Evolutionary conservation across 345 rosid species (phyloP).

Genomic region (Xanthoceras sorbifolium): DNA sequence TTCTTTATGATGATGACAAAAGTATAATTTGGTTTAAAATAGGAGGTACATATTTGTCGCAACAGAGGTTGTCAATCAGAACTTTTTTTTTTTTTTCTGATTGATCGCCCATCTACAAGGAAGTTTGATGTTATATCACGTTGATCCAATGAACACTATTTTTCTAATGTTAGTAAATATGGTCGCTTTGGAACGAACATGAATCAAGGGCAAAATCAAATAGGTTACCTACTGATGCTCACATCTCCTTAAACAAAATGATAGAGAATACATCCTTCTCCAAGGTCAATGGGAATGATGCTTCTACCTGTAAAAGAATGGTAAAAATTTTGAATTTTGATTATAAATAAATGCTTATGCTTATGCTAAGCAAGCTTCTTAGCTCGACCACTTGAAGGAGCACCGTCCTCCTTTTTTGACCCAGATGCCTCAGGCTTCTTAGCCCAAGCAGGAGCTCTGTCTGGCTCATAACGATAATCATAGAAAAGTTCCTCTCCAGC

Average conservation of each 20-base stretch:
- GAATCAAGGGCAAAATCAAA: conserved; percentile 23
- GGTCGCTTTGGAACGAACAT: conserved; percentile 20
- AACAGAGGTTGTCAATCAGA: neutral
- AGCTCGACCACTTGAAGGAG: conserved; percentile 83
- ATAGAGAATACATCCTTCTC: conserved; percentile 26
- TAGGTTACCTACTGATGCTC: conserved; percentile 34
- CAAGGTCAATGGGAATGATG: conserved; percentile 33
- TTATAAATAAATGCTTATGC: conserved; percentile 25
- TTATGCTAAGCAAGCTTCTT: conserved; percentile 79
- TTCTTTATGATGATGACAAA: neutral
- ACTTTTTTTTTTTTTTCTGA: neutral
- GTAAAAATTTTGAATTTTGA: conserved; percentile 21
- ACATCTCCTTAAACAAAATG: conserved; percentile 39
- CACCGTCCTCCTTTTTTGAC: conserved; percentile 76
- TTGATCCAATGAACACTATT: conserved; percentile 10
- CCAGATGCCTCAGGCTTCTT: conserved; percentile 90
- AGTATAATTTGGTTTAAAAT: neutral
- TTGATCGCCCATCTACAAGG: neutral
- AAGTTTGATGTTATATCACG: conserved; percentile 11
- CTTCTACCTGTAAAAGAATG: conserved; percentile 48
- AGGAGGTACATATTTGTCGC: neutral
- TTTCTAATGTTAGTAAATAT: conserved; percentile 14
- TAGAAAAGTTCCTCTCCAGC: conserved; percentile 95
- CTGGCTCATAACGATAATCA: conserved; percentile 95
- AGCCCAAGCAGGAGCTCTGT: conserved; percentile 99